Base-by-base conservation (phyloP, 2,329 filamentous ascomycete species). In the Mycocentrospora acerina region DNA sequence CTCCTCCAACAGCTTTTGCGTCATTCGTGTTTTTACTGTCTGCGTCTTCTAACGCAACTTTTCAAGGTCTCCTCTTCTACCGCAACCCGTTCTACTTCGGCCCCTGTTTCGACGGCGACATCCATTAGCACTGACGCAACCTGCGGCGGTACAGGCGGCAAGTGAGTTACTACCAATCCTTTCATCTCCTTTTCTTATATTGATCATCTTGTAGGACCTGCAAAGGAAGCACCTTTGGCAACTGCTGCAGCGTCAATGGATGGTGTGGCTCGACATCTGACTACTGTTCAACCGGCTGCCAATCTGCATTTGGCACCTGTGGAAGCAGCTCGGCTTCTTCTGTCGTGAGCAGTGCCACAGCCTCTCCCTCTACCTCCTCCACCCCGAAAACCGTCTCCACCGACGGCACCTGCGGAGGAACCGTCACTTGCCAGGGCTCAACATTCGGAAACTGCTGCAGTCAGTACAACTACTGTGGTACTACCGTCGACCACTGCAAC, bases 401-500 rank as follows among this genome's bases (percentile, higher is more conserved):
- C 4, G 30, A 52, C 18, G 49, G 44, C 19, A 33, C 14, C 24
- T 51, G 48, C 19, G 48, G 48, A 24, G 36, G 41, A 9, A 15
- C 19, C 18, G 32, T 33, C 48, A 73, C 70, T 11, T 75, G 73
- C 53, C 40, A 57, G 13, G 71, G 71, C 14, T 70, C 66, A 35
- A 34, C 53, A 4, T 74, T 70, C 43, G 72, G 72, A 4, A 62
- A 69, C 47, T 75, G 73, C 60, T 76, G 73, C 60, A 70, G 65
- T 9, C 54, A 55, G 37, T 64, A 63, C 44, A 68, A 69, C 14
- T 66, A 57, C 46, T 76, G 73, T 39, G 62, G 62, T 13, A 49
- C 52, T 13, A 60, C 55, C 10, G 37, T 44, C 5, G 51, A 34
- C 15, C 51, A 66, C 44, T 67, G 63, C 45, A 55, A 45, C 15